These are phyloP conservation scores for Neurospora sp. DNA, from an alignment of 2,329 filamentous ascomycete genomes.

Conservation along the genomic window DNA sequence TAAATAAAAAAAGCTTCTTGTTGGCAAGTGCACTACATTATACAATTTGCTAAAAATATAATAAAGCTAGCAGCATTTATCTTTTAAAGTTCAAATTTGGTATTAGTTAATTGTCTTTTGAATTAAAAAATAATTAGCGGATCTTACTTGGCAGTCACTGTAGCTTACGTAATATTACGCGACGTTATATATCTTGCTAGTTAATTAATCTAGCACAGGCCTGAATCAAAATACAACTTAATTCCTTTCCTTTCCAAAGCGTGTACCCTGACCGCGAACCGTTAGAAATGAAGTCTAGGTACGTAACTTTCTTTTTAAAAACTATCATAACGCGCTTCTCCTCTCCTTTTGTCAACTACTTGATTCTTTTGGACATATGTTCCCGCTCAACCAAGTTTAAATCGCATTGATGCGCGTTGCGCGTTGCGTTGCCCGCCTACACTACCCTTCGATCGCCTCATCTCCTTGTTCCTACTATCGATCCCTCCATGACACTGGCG, in stretches of 20 bases:
- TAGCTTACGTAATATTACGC: background rate
- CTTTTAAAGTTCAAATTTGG: too few species aligned
- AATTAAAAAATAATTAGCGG: background rate
- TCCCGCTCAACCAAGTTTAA: background rate
- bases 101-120: too few species aligned
- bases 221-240: background rate
- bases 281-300: background rate
- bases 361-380: background rate
- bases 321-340: background rate
- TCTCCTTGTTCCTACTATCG: background rate
- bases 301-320: background rate
- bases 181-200: background rate
- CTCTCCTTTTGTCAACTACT: background rate
- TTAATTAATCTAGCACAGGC: background rate
- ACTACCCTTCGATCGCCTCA: background rate
- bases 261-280: background rate
- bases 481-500: background rate
- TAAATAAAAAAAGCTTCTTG: background rate
- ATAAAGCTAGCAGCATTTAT: too few species aligned
- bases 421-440: background rate
- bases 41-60: too few species aligned
- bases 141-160: fast-evolving
- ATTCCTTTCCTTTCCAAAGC: background rate
- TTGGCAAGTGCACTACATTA: too few species aligned
- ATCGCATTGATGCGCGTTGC: background rate